A percentile compares a stretch with the other conserved stretches of the same genome.
Conservation (phyloP, 768 basidiomycete species). For the Termitomyces sp. region DNA sequence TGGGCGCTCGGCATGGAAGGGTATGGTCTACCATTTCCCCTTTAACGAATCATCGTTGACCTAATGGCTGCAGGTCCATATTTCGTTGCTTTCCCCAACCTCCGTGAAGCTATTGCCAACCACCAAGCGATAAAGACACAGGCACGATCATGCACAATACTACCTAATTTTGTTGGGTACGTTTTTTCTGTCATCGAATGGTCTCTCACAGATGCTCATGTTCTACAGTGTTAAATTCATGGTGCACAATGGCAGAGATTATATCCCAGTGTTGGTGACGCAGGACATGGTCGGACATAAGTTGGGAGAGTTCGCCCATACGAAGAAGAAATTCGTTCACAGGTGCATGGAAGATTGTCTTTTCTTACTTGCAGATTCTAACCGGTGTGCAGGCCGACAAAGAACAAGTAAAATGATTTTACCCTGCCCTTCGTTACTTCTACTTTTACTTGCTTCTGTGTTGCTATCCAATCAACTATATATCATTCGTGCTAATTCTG, state of each 20-base stretch:
- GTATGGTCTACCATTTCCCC: constrained; percentile 24
- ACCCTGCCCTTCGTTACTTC: background rate
- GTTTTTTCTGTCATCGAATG: constrained; percentile 16
- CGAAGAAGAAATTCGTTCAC: constrained; percentile 81
- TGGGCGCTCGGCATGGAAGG: constrained; percentile 84
- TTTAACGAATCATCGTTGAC: background rate
- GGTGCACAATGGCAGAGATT: constrained; percentile 94
- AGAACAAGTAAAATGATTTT: constrained; percentile 12
- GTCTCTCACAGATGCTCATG: background rate
- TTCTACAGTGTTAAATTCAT: constrained; percentile 68
- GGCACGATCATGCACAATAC: constrained; percentile 84
- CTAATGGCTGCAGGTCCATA: constrained; percentile 63
- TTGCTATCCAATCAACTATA: background rate
- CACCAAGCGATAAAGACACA: constrained; percentile 87
- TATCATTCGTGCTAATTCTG: background rate
- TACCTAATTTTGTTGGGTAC: constrained; percentile 95
- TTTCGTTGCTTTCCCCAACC: constrained; percentile 89
- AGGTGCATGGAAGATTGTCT: constrained; percentile 48
- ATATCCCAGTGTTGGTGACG: constrained; percentile 77
- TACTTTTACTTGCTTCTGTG: background rate
- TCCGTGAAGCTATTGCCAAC: constrained; percentile 73
- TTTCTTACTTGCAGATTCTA: background rate
- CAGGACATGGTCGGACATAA: constrained; percentile 99
- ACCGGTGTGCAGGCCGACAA: constrained; percentile 10
- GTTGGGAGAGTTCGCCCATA: constrained; percentile 89